A percentile compares a stretch with the other conserved stretches of the same genome.
Evolutionary conservation across 495 filamentous ascomycete species (phyloP).

Genomic region (Sordaria brevicollis): DNA sequence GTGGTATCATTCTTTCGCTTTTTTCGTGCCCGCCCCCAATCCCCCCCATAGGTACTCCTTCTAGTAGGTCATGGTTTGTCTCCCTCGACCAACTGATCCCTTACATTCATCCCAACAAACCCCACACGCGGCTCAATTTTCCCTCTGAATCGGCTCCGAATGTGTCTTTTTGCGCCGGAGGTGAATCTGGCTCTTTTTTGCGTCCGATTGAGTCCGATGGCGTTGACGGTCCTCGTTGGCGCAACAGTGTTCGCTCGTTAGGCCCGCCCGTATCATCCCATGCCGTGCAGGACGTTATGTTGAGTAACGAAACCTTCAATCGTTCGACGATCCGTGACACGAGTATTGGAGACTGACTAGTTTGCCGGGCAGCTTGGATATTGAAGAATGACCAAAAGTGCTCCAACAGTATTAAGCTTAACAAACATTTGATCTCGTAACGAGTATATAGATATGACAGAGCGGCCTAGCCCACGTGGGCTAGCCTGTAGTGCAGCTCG

Average conservation of each 20-base stretch:
- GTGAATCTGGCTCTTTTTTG: neutral
- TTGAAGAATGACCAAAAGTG: neutral
- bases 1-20: neutral
- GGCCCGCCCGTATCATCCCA: neutral
- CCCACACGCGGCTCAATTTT: neutral
- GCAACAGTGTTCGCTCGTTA: neutral
- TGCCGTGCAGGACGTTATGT: neutral
- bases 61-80: neutral
- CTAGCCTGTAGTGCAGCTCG: neutral
- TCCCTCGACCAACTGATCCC: neutral
- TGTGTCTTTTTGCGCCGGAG: neutral
- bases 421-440: neutral
- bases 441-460: neutral
- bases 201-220: neutral
- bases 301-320: neutral
- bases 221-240: neutral
- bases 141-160: neutral
- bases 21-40: no score
- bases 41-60: neutral
- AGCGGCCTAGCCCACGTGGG: neutral
- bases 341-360: neutral
- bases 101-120: neutral
- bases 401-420: neutral
- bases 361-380: neutral
- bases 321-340: neutral